Percentiles rank a stretch among this genome's conserved stretches.
phyloP scores from a whole-genome alignment of 441 rosid genomes.

The Brassica balearica region DNA sequence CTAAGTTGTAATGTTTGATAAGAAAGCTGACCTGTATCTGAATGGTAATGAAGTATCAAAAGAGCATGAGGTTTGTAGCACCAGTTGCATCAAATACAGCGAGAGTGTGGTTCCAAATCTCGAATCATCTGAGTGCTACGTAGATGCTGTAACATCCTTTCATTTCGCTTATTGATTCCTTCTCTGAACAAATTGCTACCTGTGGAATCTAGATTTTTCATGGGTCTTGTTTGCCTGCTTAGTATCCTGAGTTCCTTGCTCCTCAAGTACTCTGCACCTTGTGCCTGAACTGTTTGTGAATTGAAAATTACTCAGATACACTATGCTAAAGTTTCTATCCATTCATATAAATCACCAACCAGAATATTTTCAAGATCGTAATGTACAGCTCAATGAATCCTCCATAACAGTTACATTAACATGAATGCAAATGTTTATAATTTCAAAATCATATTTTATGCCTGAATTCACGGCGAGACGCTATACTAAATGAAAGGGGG shows the following conservation, averaged over 20 bases:
- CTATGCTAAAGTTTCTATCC: not conserved
- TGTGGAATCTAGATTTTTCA: constrained; percentile 35
- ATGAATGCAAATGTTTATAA: not conserved
- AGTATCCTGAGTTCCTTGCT: constrained; percentile 48
- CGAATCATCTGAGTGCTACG: constrained; percentile 37
- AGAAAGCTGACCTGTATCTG: constrained; percentile 12
- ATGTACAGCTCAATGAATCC: not conserved
- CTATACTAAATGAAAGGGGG: not conserved
- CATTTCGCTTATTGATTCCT: constrained; percentile 68
- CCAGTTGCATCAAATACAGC: constrained; percentile 18
- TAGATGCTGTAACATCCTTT: constrained; percentile 44
- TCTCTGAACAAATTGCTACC: constrained; percentile 61
- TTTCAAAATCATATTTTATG: constrained; percentile 1
- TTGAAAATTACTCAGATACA: constrained; percentile 19
- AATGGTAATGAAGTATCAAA: constrained; percentile 1
- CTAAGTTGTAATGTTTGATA: not conserved
- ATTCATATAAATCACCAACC: constrained; percentile 2
- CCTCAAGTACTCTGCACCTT: constrained; percentile 62
- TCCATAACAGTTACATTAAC: constrained; percentile 1
- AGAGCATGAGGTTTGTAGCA: not conserved
- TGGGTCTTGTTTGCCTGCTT: constrained; percentile 30
- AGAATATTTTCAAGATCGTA: not conserved
- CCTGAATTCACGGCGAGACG: not conserved
- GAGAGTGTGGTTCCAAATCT: constrained; percentile 17
- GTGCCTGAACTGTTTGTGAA: constrained; percentile 63